Evolutionary conservation across 768 basidiomycete species (phyloP), one percentile per base, ranked within the genome.

Genomic region (Suillus occidentalis): DNA sequence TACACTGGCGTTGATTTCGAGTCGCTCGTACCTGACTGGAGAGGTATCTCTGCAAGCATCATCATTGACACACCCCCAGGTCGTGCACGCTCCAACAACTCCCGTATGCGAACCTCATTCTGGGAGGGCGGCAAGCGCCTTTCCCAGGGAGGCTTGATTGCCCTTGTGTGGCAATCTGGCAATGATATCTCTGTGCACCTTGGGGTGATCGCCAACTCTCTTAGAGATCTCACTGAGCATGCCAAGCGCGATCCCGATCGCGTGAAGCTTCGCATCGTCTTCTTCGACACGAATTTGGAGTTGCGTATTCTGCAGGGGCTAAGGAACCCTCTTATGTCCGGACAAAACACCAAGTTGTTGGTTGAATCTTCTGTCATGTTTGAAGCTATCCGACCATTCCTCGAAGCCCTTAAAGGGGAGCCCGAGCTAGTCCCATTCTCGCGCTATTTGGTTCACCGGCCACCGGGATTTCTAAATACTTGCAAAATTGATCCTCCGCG

Each of bases 111-210:
- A 9, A 76, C 69, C 1, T 75, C 77, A 5, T 91, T 83, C 72
- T 92, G 90, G 91, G 83, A 90, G 68, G 80, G 81, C 31, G 81
- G 85, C 7, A 88, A 87, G 64, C 80, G 87, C 0, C 81, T 92
- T 12, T 79, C 84, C 60, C 80, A 82, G 65, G 89, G 91, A 1
- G 84, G 84, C 20, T 83, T 92, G 20, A 80, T 92, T 18, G 89
- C 84, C 7, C 81, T 91, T 7, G 72, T 89, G 16, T 85, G 85
- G 81, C 71, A 80, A 58, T 73, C 70, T 0, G 68, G 67, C 63
- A 56, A 59, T 2, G 65, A 70, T 3, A 70, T 79, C 7, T 72
- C 80, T n/a, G 80, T 87, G 28, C 81, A 85, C 70, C 82, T 91
- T 14, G 90, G 89, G 0, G 78, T 81, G 13, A 72, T 87, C 12